These are phyloP conservation scores for Bryoerythrophyllum caledonicum DNA, from an alignment of 225 moss, liverwort and hornwort species.

Conservation along the genomic window DNA sequence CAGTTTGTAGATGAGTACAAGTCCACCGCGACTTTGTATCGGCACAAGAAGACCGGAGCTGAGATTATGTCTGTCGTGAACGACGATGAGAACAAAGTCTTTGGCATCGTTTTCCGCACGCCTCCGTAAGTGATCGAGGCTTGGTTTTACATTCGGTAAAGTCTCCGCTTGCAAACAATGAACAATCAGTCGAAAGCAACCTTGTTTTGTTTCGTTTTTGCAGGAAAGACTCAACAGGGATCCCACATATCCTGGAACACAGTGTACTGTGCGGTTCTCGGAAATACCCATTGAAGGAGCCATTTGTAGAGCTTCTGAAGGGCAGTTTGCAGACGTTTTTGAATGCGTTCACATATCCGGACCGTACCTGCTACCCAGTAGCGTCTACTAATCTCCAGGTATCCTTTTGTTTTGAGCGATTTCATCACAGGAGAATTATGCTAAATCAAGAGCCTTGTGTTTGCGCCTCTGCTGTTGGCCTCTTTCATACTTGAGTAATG, in stretches of 20 bases:
- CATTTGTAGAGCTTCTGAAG: constrained; percentile 95
- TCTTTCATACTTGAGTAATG: background rate
- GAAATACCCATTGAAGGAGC: constrained; percentile 95
- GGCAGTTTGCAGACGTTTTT: constrained; percentile 95
- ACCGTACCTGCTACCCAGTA: constrained; percentile 96
- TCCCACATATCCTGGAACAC: constrained; percentile 95
- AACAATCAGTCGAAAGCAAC: background rate
- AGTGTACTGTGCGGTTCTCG: constrained; percentile 96
- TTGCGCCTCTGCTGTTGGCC: background rate
- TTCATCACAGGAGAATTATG: background rate
- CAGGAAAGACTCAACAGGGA: constrained; percentile 90
- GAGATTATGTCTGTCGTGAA: constrained; percentile 94
- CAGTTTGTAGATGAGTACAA: constrained; percentile 96
- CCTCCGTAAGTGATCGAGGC: constrained; percentile 70
- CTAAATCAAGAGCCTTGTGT: background rate
- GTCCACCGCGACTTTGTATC: constrained; percentile 88
- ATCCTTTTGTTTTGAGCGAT: background rate
- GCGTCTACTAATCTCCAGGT: constrained; percentile 98
- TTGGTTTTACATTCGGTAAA: background rate
- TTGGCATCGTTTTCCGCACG: constrained; percentile 95
- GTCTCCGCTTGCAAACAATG: background rate
- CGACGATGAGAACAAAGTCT: constrained; percentile 96
- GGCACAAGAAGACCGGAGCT: constrained; percentile 92
- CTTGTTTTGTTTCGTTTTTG: constrained; percentile 16
- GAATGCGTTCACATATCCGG: constrained; percentile 94